These are phyloP conservation scores for Venturia oleaginea DNA, from an alignment of 2,329 filamentous ascomycete species.

Conservation along the genomic window DNA sequence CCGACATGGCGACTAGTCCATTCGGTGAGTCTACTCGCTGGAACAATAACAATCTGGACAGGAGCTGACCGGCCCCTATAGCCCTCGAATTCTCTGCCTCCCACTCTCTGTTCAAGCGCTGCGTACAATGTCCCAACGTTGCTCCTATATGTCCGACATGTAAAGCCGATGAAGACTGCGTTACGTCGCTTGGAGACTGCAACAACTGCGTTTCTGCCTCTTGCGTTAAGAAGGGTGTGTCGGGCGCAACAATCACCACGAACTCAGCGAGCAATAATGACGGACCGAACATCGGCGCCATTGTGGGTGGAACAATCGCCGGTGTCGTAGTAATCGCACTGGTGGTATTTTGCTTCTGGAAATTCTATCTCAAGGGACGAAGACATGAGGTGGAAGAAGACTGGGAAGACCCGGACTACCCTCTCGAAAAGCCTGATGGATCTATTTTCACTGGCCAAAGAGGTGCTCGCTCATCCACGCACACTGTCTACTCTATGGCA, in stretches of 20 bases:
- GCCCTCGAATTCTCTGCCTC: slow-evolving; percentile 8
- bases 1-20: neutral
- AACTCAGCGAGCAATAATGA: slow-evolving; percentile 23
- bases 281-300: slow-evolving; percentile 67
- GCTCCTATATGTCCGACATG: slow-evolving; percentile 54
- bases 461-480: slow-evolving; percentile 64
- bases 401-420: slow-evolving; percentile 47
- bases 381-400: slow-evolving; percentile 50
- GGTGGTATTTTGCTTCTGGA: slow-evolving; percentile 73
- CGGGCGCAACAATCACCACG: slow-evolving; percentile 26
- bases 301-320: slow-evolving; percentile 84
- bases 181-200: slow-evolving; percentile 51
- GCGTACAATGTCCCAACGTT: slow-evolving; percentile 45
- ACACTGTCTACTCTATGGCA: slow-evolving; percentile 84
- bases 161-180: slow-evolving; percentile 45
- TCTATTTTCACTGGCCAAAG: slow-evolving; percentile 46
- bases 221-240: slow-evolving; percentile 41
- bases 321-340: slow-evolving; percentile 69
- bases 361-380: slow-evolving; percentile 75
- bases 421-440: slow-evolving; percentile 48
- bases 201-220: slow-evolving; percentile 47
- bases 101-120: slow-evolving; percentile 44
- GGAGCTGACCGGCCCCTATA: neutral
- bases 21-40: neutral
- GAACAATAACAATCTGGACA: neutral